Conservation (phyloP, 2,329 filamentous ascomycete genomes). For the Arthrocladium fulminans region DNA sequence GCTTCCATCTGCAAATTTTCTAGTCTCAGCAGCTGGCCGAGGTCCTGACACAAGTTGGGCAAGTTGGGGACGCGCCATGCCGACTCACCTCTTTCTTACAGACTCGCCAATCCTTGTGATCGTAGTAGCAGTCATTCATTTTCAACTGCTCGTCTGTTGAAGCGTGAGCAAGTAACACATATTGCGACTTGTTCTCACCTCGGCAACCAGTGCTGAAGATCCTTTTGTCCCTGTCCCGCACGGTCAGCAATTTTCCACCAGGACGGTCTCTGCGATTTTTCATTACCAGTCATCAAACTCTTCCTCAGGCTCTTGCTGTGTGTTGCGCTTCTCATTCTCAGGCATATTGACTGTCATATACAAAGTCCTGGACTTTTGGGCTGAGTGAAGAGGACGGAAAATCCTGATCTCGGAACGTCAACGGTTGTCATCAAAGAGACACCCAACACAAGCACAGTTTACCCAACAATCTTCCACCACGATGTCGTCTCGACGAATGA, state of each 20-base stretch:
- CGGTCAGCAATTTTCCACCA: background rate
- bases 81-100: constrained; percentile 75
- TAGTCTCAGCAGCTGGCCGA: constrained; percentile 3
- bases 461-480: constrained; percentile 2
- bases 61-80: constrained; percentile 12
- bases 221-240: constrained; percentile 72
- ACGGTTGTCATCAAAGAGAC: background rate
- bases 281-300: constrained; percentile 91
- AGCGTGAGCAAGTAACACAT: constrained; percentile 2
- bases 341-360: constrained; percentile 40
- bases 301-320: constrained; percentile 48
- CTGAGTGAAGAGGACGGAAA: constrained; percentile 9
- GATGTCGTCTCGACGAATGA: constrained; percentile 66
- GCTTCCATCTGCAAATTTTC: constrained; percentile 63
- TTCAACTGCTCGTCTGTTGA: constrained; percentile 69
- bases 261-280: constrained; percentile 25
- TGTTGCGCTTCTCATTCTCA: constrained; percentile 44
- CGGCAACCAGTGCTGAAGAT: constrained; percentile 95
- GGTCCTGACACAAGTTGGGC: background rate
- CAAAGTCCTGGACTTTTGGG: constrained; percentile 7
- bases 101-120: constrained; percentile 89
- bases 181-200: constrained; percentile 35
- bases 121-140: constrained; percentile 91
- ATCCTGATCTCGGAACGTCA: background rate
- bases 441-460: background rate